These are phyloP conservation scores for Thelonectria discophora DNA, from an alignment of 2,329 filamentous ascomycete species.

Conservation along the genomic window DNA sequence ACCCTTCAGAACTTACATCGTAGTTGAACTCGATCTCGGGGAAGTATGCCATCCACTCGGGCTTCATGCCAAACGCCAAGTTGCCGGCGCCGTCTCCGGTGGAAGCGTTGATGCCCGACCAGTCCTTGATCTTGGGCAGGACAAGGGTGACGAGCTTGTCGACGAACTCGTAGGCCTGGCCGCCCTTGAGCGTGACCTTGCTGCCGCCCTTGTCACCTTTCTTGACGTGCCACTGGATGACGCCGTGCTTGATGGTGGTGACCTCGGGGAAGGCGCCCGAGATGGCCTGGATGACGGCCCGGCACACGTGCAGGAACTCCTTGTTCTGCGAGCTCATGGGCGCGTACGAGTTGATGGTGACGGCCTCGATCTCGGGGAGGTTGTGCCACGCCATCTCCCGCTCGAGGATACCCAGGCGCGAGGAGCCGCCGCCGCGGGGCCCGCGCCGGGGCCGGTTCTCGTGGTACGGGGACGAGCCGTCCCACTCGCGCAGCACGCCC, in stretches of 20 bases:
- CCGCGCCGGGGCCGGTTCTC: conserved; percentile 87
- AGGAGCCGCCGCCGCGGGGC: conserved; percentile 75
- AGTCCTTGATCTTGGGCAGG: conserved; percentile 95
- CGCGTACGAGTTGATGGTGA: conserved; percentile 82
- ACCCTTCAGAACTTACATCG: conserved; percentile 70
- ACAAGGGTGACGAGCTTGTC: conserved; percentile 91
- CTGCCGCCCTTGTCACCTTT: conserved; percentile 77
- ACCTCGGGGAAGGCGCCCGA: conserved; percentile 77
- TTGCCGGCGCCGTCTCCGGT: conserved; percentile 92
- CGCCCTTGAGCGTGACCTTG: conserved; percentile 80
- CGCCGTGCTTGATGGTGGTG: conserved; percentile 74
- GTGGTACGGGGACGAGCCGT: conserved; percentile 91
- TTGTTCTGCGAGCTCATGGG: conserved; percentile 76
- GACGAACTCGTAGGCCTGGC: conserved; percentile 88
- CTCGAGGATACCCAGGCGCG: conserved; percentile 76
- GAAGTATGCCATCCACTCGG: conserved; percentile 82
- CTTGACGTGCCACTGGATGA: conserved; percentile 78
- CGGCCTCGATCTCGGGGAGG: conserved; percentile 80
- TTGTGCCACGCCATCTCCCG: conserved; percentile 81
- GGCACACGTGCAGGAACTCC: conserved; percentile 80
- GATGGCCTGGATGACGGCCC: conserved; percentile 86
- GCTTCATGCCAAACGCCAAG: conserved; percentile 80
- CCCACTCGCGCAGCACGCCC: conserved; percentile 83
- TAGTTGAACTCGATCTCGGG: conserved; percentile 96
- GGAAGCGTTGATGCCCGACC: conserved; percentile 70